Evolutionary conservation across 2,329 filamentous ascomycete genomes (phyloP).

Genomic region (Reticulascus tulasneorum): DNA sequence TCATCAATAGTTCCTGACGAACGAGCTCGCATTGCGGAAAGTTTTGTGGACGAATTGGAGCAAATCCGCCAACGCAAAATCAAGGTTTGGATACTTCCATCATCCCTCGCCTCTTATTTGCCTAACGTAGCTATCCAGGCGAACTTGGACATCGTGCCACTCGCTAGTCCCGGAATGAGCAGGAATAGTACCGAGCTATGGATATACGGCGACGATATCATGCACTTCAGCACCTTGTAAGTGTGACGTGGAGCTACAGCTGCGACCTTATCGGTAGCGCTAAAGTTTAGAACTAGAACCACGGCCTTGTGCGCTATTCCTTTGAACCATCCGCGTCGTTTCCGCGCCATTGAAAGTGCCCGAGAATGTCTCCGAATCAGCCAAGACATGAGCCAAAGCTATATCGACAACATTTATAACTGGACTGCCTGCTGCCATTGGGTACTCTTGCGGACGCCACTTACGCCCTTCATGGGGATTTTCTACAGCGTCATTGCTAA

Average conservation of each 20-base stretch:
- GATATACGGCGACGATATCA: constrained; percentile 1
- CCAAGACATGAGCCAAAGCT: constrained; percentile 1
- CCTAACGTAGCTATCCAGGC: no score
- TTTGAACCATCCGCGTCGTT: not conserved
- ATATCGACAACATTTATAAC: not conserved
- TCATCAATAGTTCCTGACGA: not conserved
- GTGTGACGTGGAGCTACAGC: no score
- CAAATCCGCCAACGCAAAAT: constrained; percentile 1
- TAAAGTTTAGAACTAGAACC: not conserved
- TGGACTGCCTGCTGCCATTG: constrained; percentile 2
- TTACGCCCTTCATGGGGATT: constrained; percentile 3
- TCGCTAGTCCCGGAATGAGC: no score
- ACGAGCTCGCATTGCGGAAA: constrained; percentile 1
- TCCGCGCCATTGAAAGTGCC: not conserved
- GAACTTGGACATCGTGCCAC: no score
- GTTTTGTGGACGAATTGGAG: constrained; percentile 1
- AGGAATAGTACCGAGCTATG: no score
- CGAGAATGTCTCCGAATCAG: constrained; percentile 1
- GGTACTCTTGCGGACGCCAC: constrained; percentile 1
- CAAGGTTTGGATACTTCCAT: constrained; percentile 2
- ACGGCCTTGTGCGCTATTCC: constrained; percentile 3
- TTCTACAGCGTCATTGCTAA: constrained; percentile 1
- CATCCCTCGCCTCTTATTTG: no score
- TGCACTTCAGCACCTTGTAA: constrained; percentile 3
- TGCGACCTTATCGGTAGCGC: not conserved